Evolutionary conservation across 805 yeast species (phyloP), one percentile per base, ranked within the genome.

Genomic region (Wickerhamomyces rabaulensis): DNA sequence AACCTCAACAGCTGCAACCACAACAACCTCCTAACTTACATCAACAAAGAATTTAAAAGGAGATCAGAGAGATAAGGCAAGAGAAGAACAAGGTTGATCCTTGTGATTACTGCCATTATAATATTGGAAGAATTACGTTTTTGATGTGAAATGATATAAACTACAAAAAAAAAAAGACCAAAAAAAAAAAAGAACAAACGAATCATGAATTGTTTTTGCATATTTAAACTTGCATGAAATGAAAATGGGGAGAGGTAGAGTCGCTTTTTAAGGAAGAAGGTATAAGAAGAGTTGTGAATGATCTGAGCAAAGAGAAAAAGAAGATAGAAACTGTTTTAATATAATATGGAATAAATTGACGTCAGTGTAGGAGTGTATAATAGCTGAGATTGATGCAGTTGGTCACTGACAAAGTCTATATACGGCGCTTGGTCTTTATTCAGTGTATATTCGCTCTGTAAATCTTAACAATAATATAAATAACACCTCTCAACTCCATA

Each of bases 1-100:
- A 26, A 16, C 44, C 43, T 42, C 49, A 36, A 41, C 43, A 42
- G 13, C 23, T 16, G 9, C 49, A 39, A 17, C 40, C 20, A 21
- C 42, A 44, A 33, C 39, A 36, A 15, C 46, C 6, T 19, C 21
- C 23, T 36, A 19, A 36, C 16, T 19, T 19, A 9, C 39, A 36
- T 9, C 39, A 36, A 36, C 39, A 36, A 33, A 16, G 36, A 8
- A 33, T 33, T 13, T 27, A 12, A 25, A 10, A 27, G 3, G 15
- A 27, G 31, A 27, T n/a, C 15, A 13, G n/a, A 4, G 31, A 27
- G 13, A 20, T n/a, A 25, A 25, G 27, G 27, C 27, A n/a, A n/a
- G n/a, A 13, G n/a, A 27, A 8, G 13, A 27, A 27, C n/a, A 7
- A 27, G 31, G 7, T 27, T 13, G n/a, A 13, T 27, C 5, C 7